These are phyloP conservation scores for Cryptococcus amylolentus DNA, from an alignment of 1,284 basidiomycete genomes.

Conservation along the genomic window DNA sequence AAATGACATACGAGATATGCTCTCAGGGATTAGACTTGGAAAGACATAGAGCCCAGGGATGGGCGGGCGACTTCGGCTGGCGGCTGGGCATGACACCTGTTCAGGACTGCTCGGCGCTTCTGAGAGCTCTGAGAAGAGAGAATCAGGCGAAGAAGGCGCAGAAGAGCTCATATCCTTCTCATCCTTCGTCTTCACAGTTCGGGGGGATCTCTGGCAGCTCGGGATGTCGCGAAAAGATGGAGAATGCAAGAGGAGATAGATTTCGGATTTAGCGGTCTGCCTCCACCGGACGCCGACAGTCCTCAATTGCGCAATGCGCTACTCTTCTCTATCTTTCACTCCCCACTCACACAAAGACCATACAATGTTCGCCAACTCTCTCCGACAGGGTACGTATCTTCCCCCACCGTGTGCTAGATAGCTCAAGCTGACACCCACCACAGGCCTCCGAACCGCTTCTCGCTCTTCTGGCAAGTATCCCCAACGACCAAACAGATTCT, in stretches of 20 bases:
- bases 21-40: constrained; percentile 17
- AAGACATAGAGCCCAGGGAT: constrained; percentile 36
- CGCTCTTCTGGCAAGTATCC: constrained; percentile 34
- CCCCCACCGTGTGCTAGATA: background rate
- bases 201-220: too few relatives aligned
- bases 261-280: too few relatives aligned
- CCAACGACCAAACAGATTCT: background rate
- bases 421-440: constrained; percentile 7
- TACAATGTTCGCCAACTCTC: constrained; percentile 39
- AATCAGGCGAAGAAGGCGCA: constrained; percentile 9
- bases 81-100: background rate
- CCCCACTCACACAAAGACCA: background rate
- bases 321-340: background rate
- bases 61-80: constrained; percentile 11
- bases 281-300: background rate
- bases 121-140: constrained; percentile 14
- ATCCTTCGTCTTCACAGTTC: too few relatives aligned
- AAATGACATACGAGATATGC: constrained; percentile 25
- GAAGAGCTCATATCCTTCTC: background rate
- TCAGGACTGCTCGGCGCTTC: background rate
- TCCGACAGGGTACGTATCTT: constrained; percentile 32
- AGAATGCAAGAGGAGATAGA: too few relatives aligned
- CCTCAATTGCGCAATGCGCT: background rate
- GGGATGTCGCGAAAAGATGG: too few relatives aligned
- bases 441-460: constrained; percentile 45